Base-by-base conservation (phyloP, 2,329 filamentous ascomycete genomes). In the Penicillium sp. region DNA sequence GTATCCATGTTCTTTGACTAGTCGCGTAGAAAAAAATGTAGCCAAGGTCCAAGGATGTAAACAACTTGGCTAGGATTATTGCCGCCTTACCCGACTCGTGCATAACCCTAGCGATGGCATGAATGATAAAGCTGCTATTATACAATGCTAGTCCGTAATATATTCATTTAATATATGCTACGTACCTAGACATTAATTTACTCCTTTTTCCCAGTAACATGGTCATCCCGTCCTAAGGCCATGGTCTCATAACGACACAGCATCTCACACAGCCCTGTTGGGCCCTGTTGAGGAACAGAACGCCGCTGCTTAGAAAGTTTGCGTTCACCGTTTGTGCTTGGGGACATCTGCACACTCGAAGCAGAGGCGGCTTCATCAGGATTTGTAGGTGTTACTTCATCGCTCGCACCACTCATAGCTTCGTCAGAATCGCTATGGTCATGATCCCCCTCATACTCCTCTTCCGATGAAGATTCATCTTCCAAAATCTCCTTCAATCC, bases 221-320 rank as follows among this genome's bases (percentile, higher is more conserved):
- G 35, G n/a, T 53, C 55, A 45, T 73, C 69, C 45, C 71, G 71
- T 2, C 71, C 71, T 49, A 73, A 47, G 57, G 70, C 73, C 55
- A 74, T 59, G 56, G 66, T 71, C 55, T 74, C 71, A 55, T 73
- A 74, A 3, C 65, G 65, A 59, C 71, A 70, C 40, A 74, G 62
- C 71, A 74, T 74, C 23, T 73, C 70, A 16, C 64, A 70, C 2
- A 74, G 60, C 7, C 64, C 61, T 33, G 14, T 38, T 8, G 54
- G 42, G 2, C 38, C 54, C 28, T 35, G 68, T 45, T 43, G 52
- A 11, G 52, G 35, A 33, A 20, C 20, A 9, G 6, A n/a, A 18
- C n/a, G 24, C 16, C 18, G 8, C n/a, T 42, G 47, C 21, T 43
- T 48, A 14, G 33, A 9, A 21, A 7, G 16, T 26, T 26, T 26